Evolutionary conservation across 2,329 filamentous ascomycete species (phyloP), one percentile per base, ranked within the genome.

Genomic region (Westerdykella aurantiaca): DNA sequence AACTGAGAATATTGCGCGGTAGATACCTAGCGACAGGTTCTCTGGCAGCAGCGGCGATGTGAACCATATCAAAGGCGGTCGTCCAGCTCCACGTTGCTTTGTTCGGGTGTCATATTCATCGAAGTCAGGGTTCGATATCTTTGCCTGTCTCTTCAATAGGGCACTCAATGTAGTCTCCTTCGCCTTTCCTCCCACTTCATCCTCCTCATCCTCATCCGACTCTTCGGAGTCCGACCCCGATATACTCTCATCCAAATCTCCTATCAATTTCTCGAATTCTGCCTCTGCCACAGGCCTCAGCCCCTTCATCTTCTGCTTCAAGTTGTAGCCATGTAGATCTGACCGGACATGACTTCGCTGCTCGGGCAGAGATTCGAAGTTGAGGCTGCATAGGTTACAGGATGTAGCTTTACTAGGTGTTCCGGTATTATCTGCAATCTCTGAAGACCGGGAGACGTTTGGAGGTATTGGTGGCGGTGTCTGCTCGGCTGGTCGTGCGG

Each of bases 261-360:
- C 88, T 6, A 97, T 76, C 6, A 96, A 76, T 62, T 84, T 87
- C 63, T 93, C 87, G 54, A 98, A 98, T 29, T 95, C 89, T 6
- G 63, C 66, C 61, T 98, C 93, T 1, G 81, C 80, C 1, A 96
- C 84, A 0, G 86, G 69, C 9, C 76, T 77, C 45, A 77, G 75
- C 0, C 87, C 87, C 38, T 88, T 82, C 44, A 95, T 72, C 72
- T 88, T 95, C 63, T 91, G 86, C 69, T 95, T 97, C 48, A 97
- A 71, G 64, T 98, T 98, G 71, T 96, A 98, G 52, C 85, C 80
- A 66, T 98, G 93, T 39, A 94, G 76, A 60, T 98, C 93, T 9
- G 91, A 95, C 57, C 87, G 86, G 45, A 88, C 82, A 68, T 98
- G 93, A 46, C 81, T 78, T 48, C 88, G 80, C 63, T 97, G 91